Evolutionary conservation across 2,329 filamentous ascomycete genomes (phyloP), one percentile per base, ranked within the genome.

Genomic region (Gnomoniopsis smithogilvyi): DNA sequence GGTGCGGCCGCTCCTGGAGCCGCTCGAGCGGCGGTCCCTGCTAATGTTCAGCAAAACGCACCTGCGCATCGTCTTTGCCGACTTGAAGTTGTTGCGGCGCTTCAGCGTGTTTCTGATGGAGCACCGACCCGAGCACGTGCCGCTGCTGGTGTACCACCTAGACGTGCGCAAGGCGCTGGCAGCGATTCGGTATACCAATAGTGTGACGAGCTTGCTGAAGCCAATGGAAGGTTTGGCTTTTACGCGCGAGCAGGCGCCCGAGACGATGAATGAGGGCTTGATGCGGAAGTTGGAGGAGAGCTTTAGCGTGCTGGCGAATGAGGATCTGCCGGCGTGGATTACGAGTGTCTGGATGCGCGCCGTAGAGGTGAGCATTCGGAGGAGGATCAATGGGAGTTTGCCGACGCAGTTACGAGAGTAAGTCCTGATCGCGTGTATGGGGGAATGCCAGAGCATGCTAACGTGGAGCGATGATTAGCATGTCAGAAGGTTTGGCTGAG

Each of bases 401-500:
- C 84, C 88, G 1, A 74, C 81, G 0, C 79, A 87, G 65, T 74
- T 91, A 22, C 78, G 82, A 48, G 86, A 89, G 50, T 60, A 4
- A 43, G 6, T 14, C 7, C 12, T 17, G 4, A 8, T 30, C 26
- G 26, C 8, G 26, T 30, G 26, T 30, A 30, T 30, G 26, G 26
- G 26, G 26, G 26, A 4, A 4, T 8, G 26, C 12, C 34, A 17
- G 0, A 38, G 17, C 8, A 6, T 51, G 15, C 36, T 24, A 11
- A 54, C 14, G 22, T 15, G 1, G 7, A 19, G n/a, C 24, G 36
- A 47, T n/a, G 30, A 17, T 1, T 11, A 59, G 57, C 2, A 82
- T 88, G 17, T 89, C 87, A 0, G 88, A 92, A 69, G 89, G 88
- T 0, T 70, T 92, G 60, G 89, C 88, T 0, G 89, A 92, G 68